phyloP scores from a whole-genome alignment of 1,139 yeast species.

The Zygosaccharomyces sapae region DNA sequence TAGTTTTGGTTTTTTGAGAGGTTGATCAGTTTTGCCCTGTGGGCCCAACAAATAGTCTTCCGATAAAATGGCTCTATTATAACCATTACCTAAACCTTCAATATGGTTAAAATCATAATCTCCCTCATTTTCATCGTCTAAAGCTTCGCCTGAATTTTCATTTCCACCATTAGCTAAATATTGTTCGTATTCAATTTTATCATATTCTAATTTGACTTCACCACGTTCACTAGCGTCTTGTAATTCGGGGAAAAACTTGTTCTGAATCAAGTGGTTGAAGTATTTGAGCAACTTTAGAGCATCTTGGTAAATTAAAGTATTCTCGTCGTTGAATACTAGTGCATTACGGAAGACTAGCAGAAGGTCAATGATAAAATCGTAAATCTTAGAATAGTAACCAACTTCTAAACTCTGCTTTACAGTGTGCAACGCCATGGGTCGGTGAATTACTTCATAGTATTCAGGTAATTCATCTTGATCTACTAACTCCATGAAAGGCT shows the following conservation, averaged over 20 bases:
- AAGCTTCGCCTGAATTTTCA: conserved; percentile 12
- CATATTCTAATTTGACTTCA: conserved; percentile 32
- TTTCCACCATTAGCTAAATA: conserved; percentile 27
- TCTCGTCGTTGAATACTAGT: conserved; percentile 52
- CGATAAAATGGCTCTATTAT: conserved; percentile 29
- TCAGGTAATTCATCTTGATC: conserved; percentile 55
- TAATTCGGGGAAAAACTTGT: conserved; percentile 30
- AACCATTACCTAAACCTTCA: conserved; percentile 37
- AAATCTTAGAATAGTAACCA: conserved; percentile 46
- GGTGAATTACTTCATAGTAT: conserved; percentile 50
- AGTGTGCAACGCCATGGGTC: conserved; percentile 54
- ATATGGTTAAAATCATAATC: conserved; percentile 32
- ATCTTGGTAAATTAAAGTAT: conserved; percentile 54
- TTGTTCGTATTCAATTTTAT: conserved; percentile 30
- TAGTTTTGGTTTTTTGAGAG: conserved; percentile 14
- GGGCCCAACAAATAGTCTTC: conserved; percentile 35
- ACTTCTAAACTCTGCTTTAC: conserved; percentile 44
- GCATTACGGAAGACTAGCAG: conserved; percentile 55
- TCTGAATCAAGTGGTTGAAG: conserved; percentile 26
- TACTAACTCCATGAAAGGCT: conserved; percentile 56
- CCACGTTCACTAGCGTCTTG: conserved; percentile 34
- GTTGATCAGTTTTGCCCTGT: conserved; percentile 11
- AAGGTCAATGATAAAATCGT: conserved; percentile 48
- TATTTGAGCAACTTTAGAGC: conserved; percentile 43
- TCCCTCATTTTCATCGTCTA: conserved; percentile 22